Percentiles rank a stretch among this genome's conserved stretches.
phyloP scores from a whole-genome alignment of 176 grass and related monocot species.

The Raddia distichophylla region DNA sequence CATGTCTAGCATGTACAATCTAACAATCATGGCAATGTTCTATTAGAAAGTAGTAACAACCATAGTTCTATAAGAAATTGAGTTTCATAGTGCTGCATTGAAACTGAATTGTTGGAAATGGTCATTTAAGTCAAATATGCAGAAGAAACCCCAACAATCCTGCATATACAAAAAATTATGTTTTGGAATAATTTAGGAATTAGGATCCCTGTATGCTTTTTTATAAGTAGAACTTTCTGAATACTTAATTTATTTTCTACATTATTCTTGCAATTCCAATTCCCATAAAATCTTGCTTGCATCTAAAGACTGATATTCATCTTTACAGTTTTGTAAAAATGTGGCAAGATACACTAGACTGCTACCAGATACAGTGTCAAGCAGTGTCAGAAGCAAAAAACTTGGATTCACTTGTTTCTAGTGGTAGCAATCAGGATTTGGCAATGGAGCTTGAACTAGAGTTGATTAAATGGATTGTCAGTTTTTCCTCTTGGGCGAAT shows the following conservation, averaged over 20 bases:
- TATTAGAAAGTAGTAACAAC: constrained; percentile 31
- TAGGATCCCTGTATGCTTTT: neutral
- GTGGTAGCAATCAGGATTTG: constrained; percentile 37
- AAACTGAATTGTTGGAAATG: neutral
- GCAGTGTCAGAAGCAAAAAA: constrained; percentile 61
- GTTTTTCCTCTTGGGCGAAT: constrained; percentile 79
- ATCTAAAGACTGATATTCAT: constrained; percentile 34
- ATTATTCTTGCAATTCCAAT: constrained; percentile 12
- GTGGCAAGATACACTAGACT: constrained; percentile 81
- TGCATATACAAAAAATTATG: neutral
- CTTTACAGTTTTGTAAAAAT: constrained; percentile 75
- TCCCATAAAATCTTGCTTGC: neutral
- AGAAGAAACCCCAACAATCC: constrained; percentile 1
- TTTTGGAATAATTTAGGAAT: neutral
- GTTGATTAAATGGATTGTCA: constrained; percentile 79
- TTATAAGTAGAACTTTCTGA: neutral
- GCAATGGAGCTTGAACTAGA: constrained; percentile 85
- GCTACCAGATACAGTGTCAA: constrained; percentile 70
- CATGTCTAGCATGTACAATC: constrained; percentile 21
- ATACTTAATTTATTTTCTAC: neutral
- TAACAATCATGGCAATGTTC: constrained; percentile 8
- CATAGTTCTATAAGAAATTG: neutral
- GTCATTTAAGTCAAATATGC: neutral
- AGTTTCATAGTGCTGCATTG: neutral
- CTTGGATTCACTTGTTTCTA: constrained; percentile 57